Evolutionary conservation across 108 stramenopile species (phyloP).

Genomic region (Nitzschia sp.): DNA sequence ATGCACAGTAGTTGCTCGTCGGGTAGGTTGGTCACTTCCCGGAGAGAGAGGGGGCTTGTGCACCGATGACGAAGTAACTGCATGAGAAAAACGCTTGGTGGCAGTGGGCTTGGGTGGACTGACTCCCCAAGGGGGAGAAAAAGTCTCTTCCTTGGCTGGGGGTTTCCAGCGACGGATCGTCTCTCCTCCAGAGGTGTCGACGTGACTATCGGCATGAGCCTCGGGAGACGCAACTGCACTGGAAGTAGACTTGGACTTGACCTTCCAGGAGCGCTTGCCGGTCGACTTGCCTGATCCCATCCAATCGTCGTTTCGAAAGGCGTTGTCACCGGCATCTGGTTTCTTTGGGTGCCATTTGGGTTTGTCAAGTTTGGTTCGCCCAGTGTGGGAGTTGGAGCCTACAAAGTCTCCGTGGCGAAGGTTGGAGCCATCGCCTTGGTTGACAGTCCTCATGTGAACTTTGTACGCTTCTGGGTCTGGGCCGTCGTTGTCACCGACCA

Average conservation of each 20-base stretch:
- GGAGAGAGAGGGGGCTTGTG: not conserved
- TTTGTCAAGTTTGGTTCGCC: conserved; percentile 6
- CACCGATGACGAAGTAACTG: not conserved
- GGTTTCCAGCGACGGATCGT: conserved; percentile 4
- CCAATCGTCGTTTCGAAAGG: conserved; percentile 15
- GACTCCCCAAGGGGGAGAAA: conserved; percentile 6
- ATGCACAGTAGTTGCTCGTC: not conserved
- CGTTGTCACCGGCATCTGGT: conserved; percentile 14
- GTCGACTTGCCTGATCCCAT: conserved; percentile 18
- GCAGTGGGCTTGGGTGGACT: not conserved
- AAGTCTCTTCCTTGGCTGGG: conserved; percentile 4
- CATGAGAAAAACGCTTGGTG: not conserved
- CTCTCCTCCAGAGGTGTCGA: not conserved
- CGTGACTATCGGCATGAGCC: not conserved
- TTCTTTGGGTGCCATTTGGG: not conserved
- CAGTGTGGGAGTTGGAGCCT: conserved; percentile 11
- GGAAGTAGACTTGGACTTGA: conserved; percentile 2
- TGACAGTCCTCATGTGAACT: conserved; percentile 15
- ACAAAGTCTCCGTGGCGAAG: conserved; percentile 15
- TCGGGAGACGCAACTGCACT: not conserved
- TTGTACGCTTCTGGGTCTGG: conserved; percentile 17
- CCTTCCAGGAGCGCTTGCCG: not conserved
- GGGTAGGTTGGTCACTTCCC: not conserved
- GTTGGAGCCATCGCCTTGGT: conserved; percentile 1
- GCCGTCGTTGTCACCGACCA: conserved; percentile 2